Conservation (phyloP, 331 rosid species). For the Prunus yedoensis region DNA sequence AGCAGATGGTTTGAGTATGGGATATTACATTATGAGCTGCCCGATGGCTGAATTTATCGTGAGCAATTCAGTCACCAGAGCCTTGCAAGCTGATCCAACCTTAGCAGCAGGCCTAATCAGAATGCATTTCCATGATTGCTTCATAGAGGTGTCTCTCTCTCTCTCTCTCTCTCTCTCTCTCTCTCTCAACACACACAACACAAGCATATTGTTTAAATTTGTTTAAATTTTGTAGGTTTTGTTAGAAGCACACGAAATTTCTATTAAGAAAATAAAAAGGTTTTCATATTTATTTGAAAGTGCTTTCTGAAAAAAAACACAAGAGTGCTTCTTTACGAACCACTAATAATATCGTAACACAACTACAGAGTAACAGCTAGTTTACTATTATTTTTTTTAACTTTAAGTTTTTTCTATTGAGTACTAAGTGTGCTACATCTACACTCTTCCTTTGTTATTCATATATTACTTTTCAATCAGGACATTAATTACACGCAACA, state of each 20-base stretch:
- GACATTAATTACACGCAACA: background rate
- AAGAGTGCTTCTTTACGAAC: too few species aligned
- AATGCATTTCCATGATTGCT: constrained; percentile 92
- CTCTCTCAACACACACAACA: background rate
- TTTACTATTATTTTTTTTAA: too few species aligned
- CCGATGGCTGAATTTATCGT: constrained; percentile 58
- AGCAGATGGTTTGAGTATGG: constrained; percentile 53
- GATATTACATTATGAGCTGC: constrained; percentile 60
- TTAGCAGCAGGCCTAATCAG: constrained; percentile 72
- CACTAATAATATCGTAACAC: too few species aligned
- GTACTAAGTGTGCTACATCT: background rate
- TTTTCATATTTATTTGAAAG: too few species aligned
- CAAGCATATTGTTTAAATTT: background rate
- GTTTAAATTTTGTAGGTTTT: too few species aligned
- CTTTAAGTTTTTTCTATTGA: background rate
- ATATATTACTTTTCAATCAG: background rate
- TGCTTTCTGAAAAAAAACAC: too few species aligned
- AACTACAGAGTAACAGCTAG: too few species aligned
- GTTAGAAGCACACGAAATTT: too few species aligned
- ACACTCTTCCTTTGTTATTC: background rate
- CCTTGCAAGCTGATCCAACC: constrained; percentile 65
- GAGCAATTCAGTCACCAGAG: constrained; percentile 45
- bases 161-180: constrained; percentile 10
- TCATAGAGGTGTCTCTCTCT: constrained; percentile 51
- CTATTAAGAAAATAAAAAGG: too few species aligned